Evolutionary conservation across 805 yeast species (phyloP).

Genomic region (Starmerella stellata): DNA sequence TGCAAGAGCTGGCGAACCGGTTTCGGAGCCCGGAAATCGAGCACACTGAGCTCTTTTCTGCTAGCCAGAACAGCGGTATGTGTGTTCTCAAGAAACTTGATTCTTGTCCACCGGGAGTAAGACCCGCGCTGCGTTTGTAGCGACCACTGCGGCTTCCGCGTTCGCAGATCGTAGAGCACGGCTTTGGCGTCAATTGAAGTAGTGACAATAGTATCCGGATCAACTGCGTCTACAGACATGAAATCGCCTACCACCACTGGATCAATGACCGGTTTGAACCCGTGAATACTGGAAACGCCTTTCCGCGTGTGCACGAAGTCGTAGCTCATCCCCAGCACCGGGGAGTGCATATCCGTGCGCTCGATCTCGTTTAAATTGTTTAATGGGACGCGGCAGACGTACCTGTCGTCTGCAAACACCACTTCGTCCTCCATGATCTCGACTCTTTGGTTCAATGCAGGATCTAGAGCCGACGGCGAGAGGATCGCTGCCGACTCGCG

Average conservation of each 20-base stretch:
- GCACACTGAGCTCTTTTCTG: background rate
- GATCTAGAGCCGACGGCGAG: conserved; percentile 10
- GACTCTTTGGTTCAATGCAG: conserved; percentile 7
- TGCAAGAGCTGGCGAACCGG: background rate
- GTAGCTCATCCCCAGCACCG: conserved; percentile 10
- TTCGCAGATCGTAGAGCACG: conserved; percentile 1
- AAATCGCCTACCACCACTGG: conserved; percentile 9
- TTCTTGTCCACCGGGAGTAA: conserved; percentile 14
- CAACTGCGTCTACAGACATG: conserved; percentile 7
- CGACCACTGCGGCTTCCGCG: conserved; percentile 1
- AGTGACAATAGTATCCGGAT: background rate
- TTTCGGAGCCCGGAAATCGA: conserved; percentile 6
- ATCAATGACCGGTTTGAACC: background rate
- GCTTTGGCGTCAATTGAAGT: conserved; percentile 3
- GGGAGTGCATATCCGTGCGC: conserved; percentile 8
- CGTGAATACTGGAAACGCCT: conserved; percentile 5
- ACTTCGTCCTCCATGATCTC: background rate
- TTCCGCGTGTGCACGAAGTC: conserved; percentile 7
- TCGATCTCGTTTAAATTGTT: background rate
- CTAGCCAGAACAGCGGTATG: background rate
- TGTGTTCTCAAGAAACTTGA: background rate
- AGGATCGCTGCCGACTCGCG: conserved; percentile 4
- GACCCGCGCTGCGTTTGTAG: conserved; percentile 6
- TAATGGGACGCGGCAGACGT: background rate
- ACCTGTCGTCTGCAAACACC: conserved; percentile 11